Base-by-base conservation (phyloP, 345 rosid species). In the Mangifera indica region DNA sequence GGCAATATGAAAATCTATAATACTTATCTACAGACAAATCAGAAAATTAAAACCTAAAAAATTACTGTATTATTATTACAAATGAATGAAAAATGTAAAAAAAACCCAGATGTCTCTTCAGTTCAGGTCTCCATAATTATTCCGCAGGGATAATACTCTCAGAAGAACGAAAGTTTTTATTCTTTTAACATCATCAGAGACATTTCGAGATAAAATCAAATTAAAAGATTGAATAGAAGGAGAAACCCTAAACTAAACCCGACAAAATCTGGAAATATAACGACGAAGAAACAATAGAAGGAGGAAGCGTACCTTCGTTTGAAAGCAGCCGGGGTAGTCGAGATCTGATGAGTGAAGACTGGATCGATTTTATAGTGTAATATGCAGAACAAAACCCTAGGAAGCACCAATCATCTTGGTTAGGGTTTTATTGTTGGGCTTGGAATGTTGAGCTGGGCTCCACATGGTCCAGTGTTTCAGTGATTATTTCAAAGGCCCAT, bases 51-150 rank as follows among this genome's bases (percentile, higher is more conserved):
- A 21, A 37, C 34, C 45, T 32, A 45, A 17, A 45, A 17, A 59
- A 51, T 1, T 7, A 29, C 10, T 3, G 20, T 3, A 3, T 7
- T 32, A 0, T 34, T 8, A 44, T n/a, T 2, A 15, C 13, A 45
- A 59, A 7, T 22, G 25, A 6, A 58, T 18, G 0, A 1, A 48
- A 63, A 10, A 42, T n/a, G 25, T 59, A 32, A 76, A 7, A 71
- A 18, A 52, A 0, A 2, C 3, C 42, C 40, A 60, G 42, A 56
- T 18, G 77, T 79, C 85, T 74, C 84, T 78, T 84, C 90, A 87
- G 88, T 77, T 87, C 86, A 87, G 88, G 85, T 87, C 84, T 84
- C 85, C 85, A 81, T 73, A 70, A 42, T 53, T 21, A 1, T 53
- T 81, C 79, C 86, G 72, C 88, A 79, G 52, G 25, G 66, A 48